Base-by-base conservation (phyloP, 208 protist genomes). In the Trypanosoma vivax region DNA sequence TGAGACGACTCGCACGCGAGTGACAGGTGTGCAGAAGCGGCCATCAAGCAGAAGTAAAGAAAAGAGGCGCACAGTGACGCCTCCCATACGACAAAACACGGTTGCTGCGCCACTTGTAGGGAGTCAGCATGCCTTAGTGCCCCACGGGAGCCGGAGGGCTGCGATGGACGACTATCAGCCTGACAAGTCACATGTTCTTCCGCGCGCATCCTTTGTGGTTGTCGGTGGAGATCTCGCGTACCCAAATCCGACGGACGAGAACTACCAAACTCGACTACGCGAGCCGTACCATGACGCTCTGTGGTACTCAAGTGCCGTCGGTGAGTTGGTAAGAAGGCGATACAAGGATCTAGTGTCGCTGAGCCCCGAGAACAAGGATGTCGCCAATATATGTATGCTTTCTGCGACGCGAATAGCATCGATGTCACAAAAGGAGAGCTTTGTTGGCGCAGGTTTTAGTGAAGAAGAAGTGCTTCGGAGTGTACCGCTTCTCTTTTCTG, bases 151-250 rank as follows among this genome's bases (percentile, higher is more conserved):
- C n/a, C n/a, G n/a, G n/a, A n/a, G n/a, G n/a, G n/a, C n/a, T n/a
- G n/a, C 28, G 13, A 25, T 52, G 19, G 41, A 25, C 21, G 45
- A 48, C 24, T 47, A 49, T 25, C 13, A 39, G 14, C 38, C 21
- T 4, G 5, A 1, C 14, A 18, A 31, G n/a, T 29, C 24, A 13
- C 27, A 47, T 28, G 19, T n/a, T 53, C 73, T 92, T 28, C 81
- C 81, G 11, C 76, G 86, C 11, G 83, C 74, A 18, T 83, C 79
- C 0, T 88, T 94, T 40, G 68, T 90, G 28, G 19, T 94, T 5
- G 49, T 92, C 13, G 88, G 83, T 5, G 88, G 88, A 38, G 88
- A 94, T 47, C 56, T 94, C 6, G 82, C 79, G 2, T 94, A 94
- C 64, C 88, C 88, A 2, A 79, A 70, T 35, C 81, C 81, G 3